Base-by-base conservation (phyloP, 208 protist species). In the Trypanosoma congolense region DNA sequence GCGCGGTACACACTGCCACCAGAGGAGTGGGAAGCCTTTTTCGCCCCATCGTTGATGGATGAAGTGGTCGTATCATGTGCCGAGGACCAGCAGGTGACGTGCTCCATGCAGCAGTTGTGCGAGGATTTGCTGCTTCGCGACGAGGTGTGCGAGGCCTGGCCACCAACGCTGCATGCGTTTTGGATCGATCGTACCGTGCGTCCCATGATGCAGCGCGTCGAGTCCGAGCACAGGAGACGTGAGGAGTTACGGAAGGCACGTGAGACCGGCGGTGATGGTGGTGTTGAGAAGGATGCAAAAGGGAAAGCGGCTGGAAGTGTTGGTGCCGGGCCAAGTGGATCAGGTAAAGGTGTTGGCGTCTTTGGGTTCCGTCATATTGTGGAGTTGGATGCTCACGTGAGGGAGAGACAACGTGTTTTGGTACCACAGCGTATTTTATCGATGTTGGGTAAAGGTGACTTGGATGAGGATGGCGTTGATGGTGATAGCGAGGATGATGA, bases 81-180 rank as follows among this genome's bases (percentile, higher is more conserved):
- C 3, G 71, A 75, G 43, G 87, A 83, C 33, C 62, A 46, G 4
- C 60, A 66, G 35, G 61, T 77, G 40, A 90, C 87, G 2, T 49
- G 33, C n/a, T 48, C 83, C 2, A 76, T 94, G 69, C 51, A 52
- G 35, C 65, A 76, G 12, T 59, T 94, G 28, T 61, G 61, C 22
- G 69, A 51, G 38, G 57, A 74, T 25, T 52, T 90, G 31, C 63
- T 94, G 30, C 67, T 73, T 18, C 65, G 80, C 36, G 75, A 81
- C 33, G 87, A 94, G 58, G 73, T 91, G 24, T 68, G 67, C 16
- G 87, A 94, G 65, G 87, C 87, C 45, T 94, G 80, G 79, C 75
- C 88, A 8, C 70, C 70, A 60, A 81, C 83, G 3, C 70, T 80
- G 25, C 50, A 58, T 16, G 55, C 55, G 35, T 71, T 70, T 56